Evolutionary conservation across 495 filamentous ascomycete genomes (phyloP), one percentile per base, ranked within the genome.

Genomic region (Penicillium cataractarum): DNA sequence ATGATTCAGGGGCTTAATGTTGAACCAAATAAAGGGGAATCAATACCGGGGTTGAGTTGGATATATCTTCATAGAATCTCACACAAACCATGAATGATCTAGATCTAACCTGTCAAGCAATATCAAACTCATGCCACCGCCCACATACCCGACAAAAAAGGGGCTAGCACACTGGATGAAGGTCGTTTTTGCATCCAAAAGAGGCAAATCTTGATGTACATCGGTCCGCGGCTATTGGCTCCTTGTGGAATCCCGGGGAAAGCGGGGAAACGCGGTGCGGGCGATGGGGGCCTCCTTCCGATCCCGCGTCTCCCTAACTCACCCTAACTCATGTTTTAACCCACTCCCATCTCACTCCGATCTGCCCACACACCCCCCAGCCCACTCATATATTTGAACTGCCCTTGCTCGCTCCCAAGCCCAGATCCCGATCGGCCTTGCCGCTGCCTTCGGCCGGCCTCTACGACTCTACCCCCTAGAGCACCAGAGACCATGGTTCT

Each of bases 401-500:
- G 26, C 39, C 29, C 29, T 29, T 35, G n/a, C 26, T 40, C 6
- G 37, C 55, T 48, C 42, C n/a, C 6, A 24, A 46, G 19, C n/a
- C 24, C 26, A 31, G 44, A 37, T 31, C 57, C 57, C 42, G 57
- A 32, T 58, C 57, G 44, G 39, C 42, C 46, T 50, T 50, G 57
- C 57, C 57, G 44, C 44, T 35, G 42, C 57, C 57, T 50, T 51
- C 22, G 57, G 57, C 27, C 46, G 44, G 44, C 32, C 57, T 50
- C 42, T 35, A 26, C 42, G 4, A 17, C 35, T 39, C 35, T 39
- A 17, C 9, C 21, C 21, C 19, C 42, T 46, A 39, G 31, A 22
- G 24, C 15, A 24, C 33, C 17, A 39, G 57, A 59, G 58, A 68
- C 27, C 24, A 73, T 73, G 71, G 62, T 60, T 24, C 55, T 66